Evolutionary conservation across 805 yeast species (phyloP).

Genomic region (Candida morakotiae): DNA sequence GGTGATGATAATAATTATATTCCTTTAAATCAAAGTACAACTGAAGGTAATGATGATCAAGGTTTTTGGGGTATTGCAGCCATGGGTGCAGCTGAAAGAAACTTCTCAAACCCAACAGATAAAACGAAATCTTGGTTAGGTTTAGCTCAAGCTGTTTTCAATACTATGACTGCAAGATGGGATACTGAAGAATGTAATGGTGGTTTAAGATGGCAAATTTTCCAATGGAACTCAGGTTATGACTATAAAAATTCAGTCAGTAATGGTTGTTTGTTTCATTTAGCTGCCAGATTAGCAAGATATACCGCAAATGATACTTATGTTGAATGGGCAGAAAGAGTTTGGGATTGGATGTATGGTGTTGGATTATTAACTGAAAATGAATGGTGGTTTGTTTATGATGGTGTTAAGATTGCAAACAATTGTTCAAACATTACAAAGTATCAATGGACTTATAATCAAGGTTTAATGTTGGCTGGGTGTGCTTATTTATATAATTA

Average conservation of each 20-base stretch:
- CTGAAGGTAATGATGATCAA: slow-evolving; percentile 98
- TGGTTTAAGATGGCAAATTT: slow-evolving; percentile 46
- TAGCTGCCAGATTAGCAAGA: slow-evolving; percentile 42
- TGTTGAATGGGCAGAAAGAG: slow-evolving; percentile 38
- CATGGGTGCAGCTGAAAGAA: slow-evolving; percentile 88
- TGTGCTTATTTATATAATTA: slow-evolving; percentile 75
- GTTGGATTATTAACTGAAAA: slow-evolving; percentile 41
- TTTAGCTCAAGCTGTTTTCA: slow-evolving; percentile 39
- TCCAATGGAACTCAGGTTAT: slow-evolving; percentile 46
- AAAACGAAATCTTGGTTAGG: slow-evolving; percentile 35
- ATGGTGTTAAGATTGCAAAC: slow-evolving; percentile 58
- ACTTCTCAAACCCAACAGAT: slow-evolving; percentile 56
- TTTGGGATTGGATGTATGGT: slow-evolving; percentile 43
- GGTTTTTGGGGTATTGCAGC: slow-evolving; percentile 95
- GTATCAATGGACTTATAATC: slow-evolving; percentile 83
- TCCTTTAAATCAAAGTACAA: slow-evolving; percentile 82
- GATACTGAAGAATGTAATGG: slow-evolving; percentile 35
- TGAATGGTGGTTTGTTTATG: slow-evolving; percentile 55
- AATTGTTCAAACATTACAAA: slow-evolving; percentile 61
- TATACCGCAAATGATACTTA: slow-evolving; percentile 37
- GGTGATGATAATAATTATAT: slow-evolving; percentile 68
- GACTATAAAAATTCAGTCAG: slow-evolving; percentile 43
- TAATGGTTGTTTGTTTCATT: slow-evolving; percentile 42
- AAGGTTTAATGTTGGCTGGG: slow-evolving; percentile 75
- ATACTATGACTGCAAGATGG: slow-evolving; percentile 45